Evolutionary conservation across 2,329 filamentous ascomycete genomes (phyloP), one percentile per base, ranked within the genome.

Genomic region (Orbilia oligospora): DNA sequence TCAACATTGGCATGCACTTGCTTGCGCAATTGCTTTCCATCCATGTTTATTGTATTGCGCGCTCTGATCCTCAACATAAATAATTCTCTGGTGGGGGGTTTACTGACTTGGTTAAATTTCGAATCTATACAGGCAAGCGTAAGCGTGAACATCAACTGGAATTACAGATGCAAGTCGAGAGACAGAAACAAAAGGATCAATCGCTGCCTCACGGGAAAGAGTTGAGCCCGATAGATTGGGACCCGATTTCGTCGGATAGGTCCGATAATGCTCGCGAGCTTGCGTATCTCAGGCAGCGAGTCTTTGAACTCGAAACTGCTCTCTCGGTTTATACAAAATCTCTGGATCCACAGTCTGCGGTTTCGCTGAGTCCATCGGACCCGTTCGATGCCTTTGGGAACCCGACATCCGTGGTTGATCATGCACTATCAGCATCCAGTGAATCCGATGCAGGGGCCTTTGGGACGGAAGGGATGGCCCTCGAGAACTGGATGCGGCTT

Each of bases 121-220:
- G 12, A 24, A 51, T 24, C 14, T 22, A 20, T 58, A 46, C 44
- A 78, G 75, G 75, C n/a, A 70, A 66, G 20, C 66, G 75, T 69
- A 78, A 78, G 75, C 63, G 75, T 24, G 75, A 78, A 41, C 75
- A 72, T n/a, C 75, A 78, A 24, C 46, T 78, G 6, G 75, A 78
- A 36, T 41, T 78, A 12, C 68, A 78, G n/a, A 67, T 78, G 68
- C 68, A 78, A 69, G 46, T 78, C 16, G 68, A 78, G 27, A 78
- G 75, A 18, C 75, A 78, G 53, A 78, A 78, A n/a, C 64, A 67
- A 30, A 58, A 53, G n/a, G 49, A 68, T 36, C 67, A 67, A 6
- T 38, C 70, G 3, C 16, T 78, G 24, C 44, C 75, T 18, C 75
- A 41, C 46, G 44, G 41, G n/a, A 72, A 69, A 53, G 75, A 72